Conservation (phyloP, 2,329 filamentous ascomycete genomes). For the Verticillium zaregamsianum region DNA sequence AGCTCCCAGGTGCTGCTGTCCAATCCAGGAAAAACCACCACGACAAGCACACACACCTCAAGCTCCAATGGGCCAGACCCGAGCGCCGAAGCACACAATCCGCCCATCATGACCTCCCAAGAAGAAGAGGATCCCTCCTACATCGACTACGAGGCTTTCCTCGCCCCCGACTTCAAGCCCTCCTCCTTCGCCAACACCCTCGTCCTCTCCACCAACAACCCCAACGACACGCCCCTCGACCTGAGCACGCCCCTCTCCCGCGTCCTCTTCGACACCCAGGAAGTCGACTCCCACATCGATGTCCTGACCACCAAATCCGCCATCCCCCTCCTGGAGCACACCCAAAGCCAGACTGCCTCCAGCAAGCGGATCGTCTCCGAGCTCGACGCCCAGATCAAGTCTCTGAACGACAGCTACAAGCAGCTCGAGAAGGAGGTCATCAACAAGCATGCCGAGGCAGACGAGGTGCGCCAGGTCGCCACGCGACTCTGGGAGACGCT, state of each 20-base stretch:
- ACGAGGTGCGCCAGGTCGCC: constrained; percentile 74
- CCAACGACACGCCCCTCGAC: constrained; percentile 83
- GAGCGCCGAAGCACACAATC: not conserved
- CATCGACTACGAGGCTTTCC: constrained; percentile 92
- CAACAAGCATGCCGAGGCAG: constrained; percentile 78
- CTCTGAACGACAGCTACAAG: constrained; percentile 78
- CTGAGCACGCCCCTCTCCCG: constrained; percentile 90
- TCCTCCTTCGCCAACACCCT: constrained; percentile 82
- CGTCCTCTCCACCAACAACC: constrained; percentile 86
- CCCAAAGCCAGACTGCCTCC: constrained; percentile 67
- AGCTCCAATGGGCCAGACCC: not conserved
- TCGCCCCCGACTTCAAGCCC: constrained; percentile 77
- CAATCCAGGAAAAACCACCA: too few species aligned
- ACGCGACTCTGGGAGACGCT: constrained; percentile 78
- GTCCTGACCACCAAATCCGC: constrained; percentile 80
- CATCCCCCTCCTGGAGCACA: constrained; percentile 74
- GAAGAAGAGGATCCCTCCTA: constrained; percentile 68
- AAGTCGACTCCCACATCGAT: constrained; percentile 95
- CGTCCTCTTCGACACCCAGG: constrained; percentile 93
- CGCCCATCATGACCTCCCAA: constrained; percentile 23
- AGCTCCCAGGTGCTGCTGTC: too few species aligned
- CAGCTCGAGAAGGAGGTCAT: constrained; percentile 84
- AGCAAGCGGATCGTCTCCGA: constrained; percentile 69
- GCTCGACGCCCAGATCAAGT: constrained; percentile 75
- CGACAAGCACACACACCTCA: not conserved